Base-by-base conservation (phyloP, 352 stramenopile species). In the Globisporangium barbulae region DNA sequence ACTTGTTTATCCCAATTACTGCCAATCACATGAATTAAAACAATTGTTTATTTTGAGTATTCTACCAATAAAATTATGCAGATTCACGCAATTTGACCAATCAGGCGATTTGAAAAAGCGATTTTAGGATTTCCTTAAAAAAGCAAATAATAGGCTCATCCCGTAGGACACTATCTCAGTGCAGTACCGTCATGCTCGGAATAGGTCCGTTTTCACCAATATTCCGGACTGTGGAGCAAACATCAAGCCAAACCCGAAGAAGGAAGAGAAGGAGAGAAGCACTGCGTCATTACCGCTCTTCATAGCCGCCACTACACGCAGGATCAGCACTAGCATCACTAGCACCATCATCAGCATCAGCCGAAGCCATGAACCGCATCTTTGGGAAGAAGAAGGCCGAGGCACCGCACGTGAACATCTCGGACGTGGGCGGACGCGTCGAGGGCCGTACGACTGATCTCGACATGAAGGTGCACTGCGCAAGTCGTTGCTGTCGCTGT, bases 341-440 rank as follows among this genome's bases (percentile, higher is more conserved):
- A 30, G 10, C 17, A 60, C 7, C 17, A 37, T 9, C 53, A 37
- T 4, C 15, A 30, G 0, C 48, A 10, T 3, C 21, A 41, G 9
- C 28, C 35, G 12, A 30, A 21, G 47, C 13, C 31, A 67, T 67
- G 87, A 87, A 94, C 53, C 79, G 85, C 61, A 90, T 95, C 75
- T 95, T 95, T 72, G 85, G 83, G 58, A 88, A 88, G 70, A 93
- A 93, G 76, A 90, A 93, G 57, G 74, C 75, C 13, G 83, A 94
- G 65, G 73, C 59, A 45, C 85, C 85, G 37, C 45, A 71, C 41
- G 74, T 93, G n/a, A 91, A 93, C 73, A 81, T 93, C 48, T 76
- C 72, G 19, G 87, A 93, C 82, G 83, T 93, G n/a, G 80, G 80
- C 42, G 73, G 71, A 30, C 84, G 86, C 50, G 79, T 95, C 62